Evolutionary conservation across 2,329 filamentous ascomycete genomes (phyloP).

Genomic region (Geosmithia putterillii): DNA sequence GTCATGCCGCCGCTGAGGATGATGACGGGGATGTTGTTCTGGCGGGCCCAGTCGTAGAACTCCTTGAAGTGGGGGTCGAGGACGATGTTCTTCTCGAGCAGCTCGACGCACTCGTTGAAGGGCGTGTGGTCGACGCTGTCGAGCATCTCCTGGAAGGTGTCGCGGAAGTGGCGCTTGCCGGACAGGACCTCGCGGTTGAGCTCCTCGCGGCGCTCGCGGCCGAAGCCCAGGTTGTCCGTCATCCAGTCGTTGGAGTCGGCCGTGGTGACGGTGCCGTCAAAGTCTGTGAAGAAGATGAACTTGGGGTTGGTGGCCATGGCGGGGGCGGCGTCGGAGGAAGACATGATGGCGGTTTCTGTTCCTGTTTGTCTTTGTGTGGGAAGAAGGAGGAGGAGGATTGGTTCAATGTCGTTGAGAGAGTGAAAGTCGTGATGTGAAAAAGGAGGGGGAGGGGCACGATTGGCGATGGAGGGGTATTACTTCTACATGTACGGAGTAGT

Average conservation of each 20-base stretch:
- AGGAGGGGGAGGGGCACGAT: constrained; percentile 1
- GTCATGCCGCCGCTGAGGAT: constrained; percentile 89
- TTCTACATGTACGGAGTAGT: not conserved
- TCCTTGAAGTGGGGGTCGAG: constrained; percentile 80
- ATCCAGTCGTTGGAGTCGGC: constrained; percentile 56
- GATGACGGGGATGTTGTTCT: constrained; percentile 81
- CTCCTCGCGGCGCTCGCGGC: constrained; percentile 53
- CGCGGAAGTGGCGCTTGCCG: constrained; percentile 61
- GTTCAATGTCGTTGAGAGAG: not conserved
- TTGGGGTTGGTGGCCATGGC: constrained; percentile 60
- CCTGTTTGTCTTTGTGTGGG: not conserved
- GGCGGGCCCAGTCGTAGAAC: constrained; percentile 74
- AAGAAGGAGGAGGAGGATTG: not conserved
- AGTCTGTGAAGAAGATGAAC: constrained; percentile 98
- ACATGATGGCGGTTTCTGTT: constrained; percentile 20
- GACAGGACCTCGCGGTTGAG: constrained; percentile 69
- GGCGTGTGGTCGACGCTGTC: constrained; percentile 66
- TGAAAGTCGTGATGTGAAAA: not conserved
- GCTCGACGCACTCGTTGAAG: constrained; percentile 69
- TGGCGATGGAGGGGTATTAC: constrained; percentile 4
- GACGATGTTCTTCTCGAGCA: constrained; percentile 69
- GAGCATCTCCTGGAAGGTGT: constrained; percentile 86
- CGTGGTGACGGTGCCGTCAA: constrained; percentile 87
- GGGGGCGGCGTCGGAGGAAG: constrained; percentile 33
- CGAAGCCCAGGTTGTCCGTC: constrained; percentile 89